Evolutionary conservation across 2,329 filamentous ascomycete species (phyloP).

Genomic region (Hypoxylon rubiginosum): DNA sequence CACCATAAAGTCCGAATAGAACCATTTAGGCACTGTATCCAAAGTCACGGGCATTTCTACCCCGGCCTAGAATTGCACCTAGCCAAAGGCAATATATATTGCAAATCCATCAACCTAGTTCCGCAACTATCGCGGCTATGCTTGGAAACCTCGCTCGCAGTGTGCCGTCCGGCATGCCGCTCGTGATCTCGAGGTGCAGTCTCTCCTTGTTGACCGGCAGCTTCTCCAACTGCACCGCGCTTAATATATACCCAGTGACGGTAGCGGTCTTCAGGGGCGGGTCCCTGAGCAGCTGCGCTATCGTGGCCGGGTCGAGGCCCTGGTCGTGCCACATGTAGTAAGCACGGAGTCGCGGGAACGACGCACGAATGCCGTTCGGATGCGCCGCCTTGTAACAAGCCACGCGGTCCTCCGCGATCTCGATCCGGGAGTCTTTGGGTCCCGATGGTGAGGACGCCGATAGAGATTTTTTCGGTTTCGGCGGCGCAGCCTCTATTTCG

Average conservation of each 20-base stretch:
- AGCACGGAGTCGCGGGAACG: slow-evolving; percentile 61
- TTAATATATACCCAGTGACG: slow-evolving; percentile 70
- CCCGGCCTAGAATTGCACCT: background rate
- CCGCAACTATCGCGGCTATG: slow-evolving; percentile 4
- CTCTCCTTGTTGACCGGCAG: slow-evolving; percentile 64
- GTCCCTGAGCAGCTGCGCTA: slow-evolving; percentile 70
- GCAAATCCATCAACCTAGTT: background rate
- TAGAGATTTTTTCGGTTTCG: slow-evolving; percentile 9
- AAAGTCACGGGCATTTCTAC: background rate
- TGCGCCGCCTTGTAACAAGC: slow-evolving; percentile 54
- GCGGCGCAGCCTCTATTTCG: slow-evolving; percentile 16
- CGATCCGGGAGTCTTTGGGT: slow-evolving; percentile 58
- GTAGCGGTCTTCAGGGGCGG: slow-evolving; percentile 70
- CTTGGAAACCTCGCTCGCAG: slow-evolving; percentile 11
- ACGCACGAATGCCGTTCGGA: slow-evolving; percentile 27
- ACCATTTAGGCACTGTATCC: background rate
- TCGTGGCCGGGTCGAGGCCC: slow-evolving; percentile 60
- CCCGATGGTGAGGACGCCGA: slow-evolving; percentile 13
- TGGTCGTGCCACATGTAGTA: slow-evolving; percentile 76
- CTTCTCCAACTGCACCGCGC: slow-evolving; percentile 65
- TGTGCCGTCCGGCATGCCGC: slow-evolving; percentile 46
- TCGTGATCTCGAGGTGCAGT: slow-evolving; percentile 61
- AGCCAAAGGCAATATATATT: background rate
- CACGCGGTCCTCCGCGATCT: slow-evolving; percentile 59
- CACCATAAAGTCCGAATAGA: background rate